Conservation (phyloP, 2,329 filamentous ascomycete species). For the Alternaria solani region DNA sequence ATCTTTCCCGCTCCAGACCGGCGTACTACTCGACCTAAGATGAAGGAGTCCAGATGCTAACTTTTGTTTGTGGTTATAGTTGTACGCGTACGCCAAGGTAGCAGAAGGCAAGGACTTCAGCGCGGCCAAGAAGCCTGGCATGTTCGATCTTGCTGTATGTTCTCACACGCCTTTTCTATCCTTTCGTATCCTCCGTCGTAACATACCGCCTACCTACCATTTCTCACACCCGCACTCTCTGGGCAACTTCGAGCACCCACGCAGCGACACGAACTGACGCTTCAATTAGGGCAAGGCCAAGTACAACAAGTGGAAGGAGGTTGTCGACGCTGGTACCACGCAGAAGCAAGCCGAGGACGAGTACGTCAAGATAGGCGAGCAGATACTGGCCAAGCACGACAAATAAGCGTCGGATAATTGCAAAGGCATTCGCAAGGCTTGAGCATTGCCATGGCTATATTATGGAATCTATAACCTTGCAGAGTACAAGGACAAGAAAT, state of each 20-base stretch:
- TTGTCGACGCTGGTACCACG: slow-evolving; percentile 69
- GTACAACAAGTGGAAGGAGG: slow-evolving; percentile 77
- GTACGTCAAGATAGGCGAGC: slow-evolving; percentile 77
- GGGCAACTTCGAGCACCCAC: neutral
- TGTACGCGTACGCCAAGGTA: slow-evolving; percentile 60
- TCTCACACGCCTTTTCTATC: neutral
- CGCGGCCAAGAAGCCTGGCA: slow-evolving; percentile 63
- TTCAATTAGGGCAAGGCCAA: slow-evolving; percentile 75
- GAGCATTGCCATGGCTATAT: slow-evolving; percentile 35
- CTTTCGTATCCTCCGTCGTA: neutral
- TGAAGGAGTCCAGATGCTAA: neutral
- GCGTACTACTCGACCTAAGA: neutral
- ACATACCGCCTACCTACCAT: neutral
- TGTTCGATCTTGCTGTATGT: slow-evolving; percentile 74
- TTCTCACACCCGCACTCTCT: neutral
- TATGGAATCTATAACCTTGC: neutral
- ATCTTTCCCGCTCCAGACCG: neutral
- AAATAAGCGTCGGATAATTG: slow-evolving; percentile 48
- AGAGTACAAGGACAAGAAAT: neutral
- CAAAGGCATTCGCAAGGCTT: slow-evolving; percentile 14
- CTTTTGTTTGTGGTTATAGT: slow-evolving; percentile 47
- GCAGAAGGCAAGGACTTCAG: slow-evolving; percentile 51
- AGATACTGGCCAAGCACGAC: slow-evolving; percentile 74
- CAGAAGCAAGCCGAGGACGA: slow-evolving; percentile 74
- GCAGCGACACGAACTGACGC: slow-evolving; percentile 7